These are phyloP conservation scores for Hymenoscyphus fraxineus DNA, from an alignment of 2,329 filamentous ascomycete genomes.

Conservation along the genomic window DNA sequence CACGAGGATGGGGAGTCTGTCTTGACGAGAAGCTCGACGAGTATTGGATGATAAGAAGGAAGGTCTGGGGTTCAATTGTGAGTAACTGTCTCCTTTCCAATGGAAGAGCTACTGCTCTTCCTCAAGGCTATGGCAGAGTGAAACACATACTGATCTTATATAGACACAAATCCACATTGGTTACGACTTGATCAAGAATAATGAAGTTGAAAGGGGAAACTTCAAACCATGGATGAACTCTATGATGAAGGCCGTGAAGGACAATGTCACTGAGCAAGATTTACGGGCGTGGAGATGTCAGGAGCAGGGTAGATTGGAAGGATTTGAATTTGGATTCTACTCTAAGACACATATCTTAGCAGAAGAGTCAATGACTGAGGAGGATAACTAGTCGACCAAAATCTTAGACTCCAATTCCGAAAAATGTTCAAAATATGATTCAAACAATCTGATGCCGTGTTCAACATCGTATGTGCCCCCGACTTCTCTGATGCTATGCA, in stretches of 20 bases:
- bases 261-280: not conserved
- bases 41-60: not conserved
- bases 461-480: conserved; percentile 84
- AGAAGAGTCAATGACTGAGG: not conserved
- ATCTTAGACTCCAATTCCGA: conserved; percentile 80
- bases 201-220: not conserved
- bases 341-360: not conserved
- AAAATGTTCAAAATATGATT: conserved; percentile 81
- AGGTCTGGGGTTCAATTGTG: not conserved
- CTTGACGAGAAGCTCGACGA: not conserved
- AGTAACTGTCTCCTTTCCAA: not conserved
- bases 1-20: not conserved
- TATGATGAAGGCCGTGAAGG: not conserved
- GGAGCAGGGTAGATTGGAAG: not conserved
- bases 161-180: not conserved
- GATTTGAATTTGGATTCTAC: not conserved
- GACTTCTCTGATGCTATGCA: conserved; percentile 96
- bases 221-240: not conserved
- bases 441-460: conserved; percentile 80
- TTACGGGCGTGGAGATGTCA: not conserved
- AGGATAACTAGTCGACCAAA: conserved; percentile 62
- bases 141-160: not conserved
- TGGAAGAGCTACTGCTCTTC: not conserved
- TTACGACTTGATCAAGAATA: not conserved
- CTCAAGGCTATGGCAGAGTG: not conserved